These are phyloP conservation scores for Lichtheimia hyalospora DNA, from an alignment of 371 early-diverging fungal genomes.

Conservation along the genomic window DNA sequence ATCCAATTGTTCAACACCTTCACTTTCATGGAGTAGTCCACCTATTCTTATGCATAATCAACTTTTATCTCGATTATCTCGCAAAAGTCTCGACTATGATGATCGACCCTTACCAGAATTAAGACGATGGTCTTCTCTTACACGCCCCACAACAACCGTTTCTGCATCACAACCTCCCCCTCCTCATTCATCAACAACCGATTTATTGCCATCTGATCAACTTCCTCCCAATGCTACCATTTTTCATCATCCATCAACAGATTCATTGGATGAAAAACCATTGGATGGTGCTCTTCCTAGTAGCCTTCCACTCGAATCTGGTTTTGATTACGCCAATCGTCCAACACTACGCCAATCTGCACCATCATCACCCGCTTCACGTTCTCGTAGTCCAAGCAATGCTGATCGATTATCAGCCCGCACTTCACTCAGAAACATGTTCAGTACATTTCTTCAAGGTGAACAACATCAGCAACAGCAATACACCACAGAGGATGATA, in stretches of 20 bases:
- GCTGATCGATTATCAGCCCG: conserved; percentile 13
- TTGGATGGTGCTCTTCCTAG: conserved; percentile 13
- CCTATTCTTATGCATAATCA: conserved; percentile 19
- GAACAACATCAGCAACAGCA: conserved; percentile 5
- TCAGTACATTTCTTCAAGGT: conserved; percentile 27
- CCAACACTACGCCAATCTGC: conserved; percentile 15
- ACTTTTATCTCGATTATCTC: conserved; percentile 13
- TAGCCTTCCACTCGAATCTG: conserved; percentile 33
- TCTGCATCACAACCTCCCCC: neutral
- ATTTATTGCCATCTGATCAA: neutral
- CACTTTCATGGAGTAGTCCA: conserved; percentile 36
- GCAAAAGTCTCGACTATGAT: conserved; percentile 8
- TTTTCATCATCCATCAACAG: neutral
- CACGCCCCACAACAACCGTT: neutral
- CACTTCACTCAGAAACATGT: conserved; percentile 20
- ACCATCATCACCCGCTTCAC: conserved; percentile 30
- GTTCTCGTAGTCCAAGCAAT: conserved; percentile 27
- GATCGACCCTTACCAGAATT: neutral
- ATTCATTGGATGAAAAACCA: conserved; percentile 1
- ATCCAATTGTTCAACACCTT: conserved; percentile 22
- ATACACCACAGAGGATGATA: conserved; percentile 4
- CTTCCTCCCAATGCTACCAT: conserved; percentile 6
- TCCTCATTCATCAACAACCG: neutral
- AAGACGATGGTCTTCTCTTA: neutral
- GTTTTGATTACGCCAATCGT: neutral